Evolutionary conservation across 2,329 filamentous ascomycete genomes (phyloP).

Genomic region (Tolypocladium inflatum): DNA sequence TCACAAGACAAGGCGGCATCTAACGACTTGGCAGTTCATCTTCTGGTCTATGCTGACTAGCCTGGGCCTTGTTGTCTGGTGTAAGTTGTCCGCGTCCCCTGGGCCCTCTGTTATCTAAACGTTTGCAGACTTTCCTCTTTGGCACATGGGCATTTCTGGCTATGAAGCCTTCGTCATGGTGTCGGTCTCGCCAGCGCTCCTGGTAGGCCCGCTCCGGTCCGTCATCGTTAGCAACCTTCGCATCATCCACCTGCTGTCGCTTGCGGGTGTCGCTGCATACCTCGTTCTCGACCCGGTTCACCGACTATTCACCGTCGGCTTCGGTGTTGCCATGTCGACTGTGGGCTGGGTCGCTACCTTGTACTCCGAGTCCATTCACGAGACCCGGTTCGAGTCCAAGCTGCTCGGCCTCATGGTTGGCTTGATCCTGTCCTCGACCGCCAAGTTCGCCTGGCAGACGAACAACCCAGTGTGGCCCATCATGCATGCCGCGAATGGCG

Average conservation of each 20-base stretch:
- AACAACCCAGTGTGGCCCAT: constrained; percentile 98
- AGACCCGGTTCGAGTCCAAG: constrained; percentile 68
- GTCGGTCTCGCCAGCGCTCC: constrained; percentile 70
- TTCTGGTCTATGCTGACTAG: constrained; percentile 96
- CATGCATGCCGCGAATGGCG: constrained; percentile 81
- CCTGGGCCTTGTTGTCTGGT: constrained; percentile 86
- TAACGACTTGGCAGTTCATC: constrained; percentile 53
- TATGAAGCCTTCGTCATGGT: constrained; percentile 86
- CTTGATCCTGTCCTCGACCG: constrained; percentile 72
- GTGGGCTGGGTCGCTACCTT: constrained; percentile 78
- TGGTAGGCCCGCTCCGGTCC: constrained; percentile 61
- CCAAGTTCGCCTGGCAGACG: constrained; percentile 87
- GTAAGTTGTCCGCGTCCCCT: constrained; percentile 41
- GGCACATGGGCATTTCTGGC: constrained; percentile 98
- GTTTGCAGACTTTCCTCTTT: constrained; percentile 74
- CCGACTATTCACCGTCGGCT: constrained; percentile 72
- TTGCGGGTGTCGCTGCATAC: constrained; percentile 72
- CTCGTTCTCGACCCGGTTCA: constrained; percentile 60
- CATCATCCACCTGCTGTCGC: constrained; percentile 64
- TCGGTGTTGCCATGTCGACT: constrained; percentile 71
- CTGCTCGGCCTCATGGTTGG: constrained; percentile 75
- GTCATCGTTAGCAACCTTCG: constrained; percentile 61
- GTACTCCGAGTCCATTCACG: constrained; percentile 66
- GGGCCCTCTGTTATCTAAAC: constrained; percentile 3
- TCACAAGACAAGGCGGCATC: background rate